Percentiles rank a stretch among this genome's conserved stretches.
These are phyloP conservation scores for Emergomyces pasteurianus DNA, from an alignment of 2,329 filamentous ascomycete genomes.

Conservation along the genomic window DNA sequence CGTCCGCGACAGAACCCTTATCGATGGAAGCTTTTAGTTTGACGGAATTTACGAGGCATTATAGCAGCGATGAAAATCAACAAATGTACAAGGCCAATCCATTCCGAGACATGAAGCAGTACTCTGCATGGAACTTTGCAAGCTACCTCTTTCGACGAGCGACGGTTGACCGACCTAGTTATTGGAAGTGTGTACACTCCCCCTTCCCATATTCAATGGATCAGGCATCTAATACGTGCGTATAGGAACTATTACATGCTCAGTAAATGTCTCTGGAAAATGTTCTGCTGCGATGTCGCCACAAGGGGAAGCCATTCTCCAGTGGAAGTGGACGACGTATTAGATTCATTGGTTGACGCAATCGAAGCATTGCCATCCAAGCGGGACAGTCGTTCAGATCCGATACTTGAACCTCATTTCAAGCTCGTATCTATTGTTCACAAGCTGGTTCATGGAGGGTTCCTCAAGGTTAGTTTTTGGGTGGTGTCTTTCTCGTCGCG, in stretches of 20 bases:
- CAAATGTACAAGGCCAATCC: constrained; percentile 47
- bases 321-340: constrained; percentile 35
- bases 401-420: constrained; percentile 82
- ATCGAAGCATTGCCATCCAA: constrained; percentile 51
- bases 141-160: constrained; percentile 49
- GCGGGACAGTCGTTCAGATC: constrained; percentile 52
- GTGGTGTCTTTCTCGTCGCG: not conserved
- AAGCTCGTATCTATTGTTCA: constrained; percentile 73
- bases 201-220: not conserved
- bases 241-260: constrained; percentile 53
- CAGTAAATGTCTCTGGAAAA: constrained; percentile 62
- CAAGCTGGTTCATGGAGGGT: constrained; percentile 55
- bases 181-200: constrained; percentile 46
- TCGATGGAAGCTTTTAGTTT: constrained; percentile 54
- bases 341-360: constrained; percentile 47
- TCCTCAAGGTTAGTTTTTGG: constrained; percentile 31
- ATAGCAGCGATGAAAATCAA: constrained; percentile 40
- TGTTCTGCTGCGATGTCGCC: constrained; percentile 41
- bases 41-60: constrained; percentile 49
- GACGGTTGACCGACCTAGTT: constrained; percentile 45
- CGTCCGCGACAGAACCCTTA: constrained; percentile 56
- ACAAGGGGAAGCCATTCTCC: constrained; percentile 25
- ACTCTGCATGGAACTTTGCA: constrained; percentile 54
- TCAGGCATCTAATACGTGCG: constrained; percentile 13
- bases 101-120: constrained; percentile 46